phyloP scores from a whole-genome alignment of 2,329 filamentous ascomycete genomes.

The Colletotrichum sp. region DNA sequence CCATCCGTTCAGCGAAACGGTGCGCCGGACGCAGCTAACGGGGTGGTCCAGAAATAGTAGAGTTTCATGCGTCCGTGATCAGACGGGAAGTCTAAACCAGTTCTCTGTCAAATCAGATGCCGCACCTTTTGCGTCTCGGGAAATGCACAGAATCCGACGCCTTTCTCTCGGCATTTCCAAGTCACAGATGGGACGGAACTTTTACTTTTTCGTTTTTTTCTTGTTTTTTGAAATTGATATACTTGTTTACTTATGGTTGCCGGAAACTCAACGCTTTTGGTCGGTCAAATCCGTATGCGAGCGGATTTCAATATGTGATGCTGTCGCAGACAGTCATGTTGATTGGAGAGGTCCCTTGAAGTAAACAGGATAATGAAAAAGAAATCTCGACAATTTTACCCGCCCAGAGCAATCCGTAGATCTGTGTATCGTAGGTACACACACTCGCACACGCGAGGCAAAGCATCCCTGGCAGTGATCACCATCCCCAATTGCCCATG shows the following conservation, averaged over 20 bases:
- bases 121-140: neutral
- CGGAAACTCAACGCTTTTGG: neutral
- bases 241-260: neutral
- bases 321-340: neutral
- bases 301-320: neutral
- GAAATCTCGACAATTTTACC: neutral
- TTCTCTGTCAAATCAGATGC: neutral
- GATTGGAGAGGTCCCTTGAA: neutral
- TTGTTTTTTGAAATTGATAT: neutral
- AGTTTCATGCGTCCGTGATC: neutral
- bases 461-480: neutral
- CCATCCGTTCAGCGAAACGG: neutral
- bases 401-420: neutral
- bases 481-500: conserved; percentile 4
- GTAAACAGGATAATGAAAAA: neutral
- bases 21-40: neutral
- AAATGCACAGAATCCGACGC: neutral
- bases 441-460: neutral
- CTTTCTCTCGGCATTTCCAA: neutral
- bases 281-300: neutral
- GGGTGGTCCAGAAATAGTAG: neutral
- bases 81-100: neutral
- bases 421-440: neutral
- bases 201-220: neutral
- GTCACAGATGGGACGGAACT: neutral